Percentiles rank a stretch among this genome's conserved stretches.
Evolutionary conservation across 768 basidiomycete species (phyloP).

Genomic region (Macrocybe gigantea): DNA sequence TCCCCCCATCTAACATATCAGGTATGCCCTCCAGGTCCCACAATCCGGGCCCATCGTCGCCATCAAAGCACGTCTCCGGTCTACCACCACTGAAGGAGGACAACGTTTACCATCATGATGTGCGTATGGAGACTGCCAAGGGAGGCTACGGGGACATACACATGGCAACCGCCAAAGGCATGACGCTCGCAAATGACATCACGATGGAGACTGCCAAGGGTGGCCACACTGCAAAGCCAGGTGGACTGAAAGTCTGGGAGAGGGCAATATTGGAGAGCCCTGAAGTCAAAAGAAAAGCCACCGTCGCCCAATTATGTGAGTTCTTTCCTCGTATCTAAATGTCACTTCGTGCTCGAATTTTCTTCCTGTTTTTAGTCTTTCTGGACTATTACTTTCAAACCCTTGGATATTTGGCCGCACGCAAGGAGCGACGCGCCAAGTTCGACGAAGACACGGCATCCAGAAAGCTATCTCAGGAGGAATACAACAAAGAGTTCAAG

Average conservation of each 20-base stretch:
- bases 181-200: conserved; percentile 48
- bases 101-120: conserved; percentile 37
- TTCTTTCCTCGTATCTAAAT: conserved; percentile 10
- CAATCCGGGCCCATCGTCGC: conserved; percentile 9
- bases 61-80: conserved; percentile 22
- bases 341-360: conserved; percentile 1
- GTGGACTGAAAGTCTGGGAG: conserved; percentile 75
- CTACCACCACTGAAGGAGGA: conserved; percentile 18
- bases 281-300: conserved; percentile 93
- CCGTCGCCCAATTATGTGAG: conserved; percentile 94
- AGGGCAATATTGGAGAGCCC: conserved; percentile 74
- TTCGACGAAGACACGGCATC: conserved; percentile 80
- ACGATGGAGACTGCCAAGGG: conserved; percentile 63
- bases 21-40: too few species aligned
- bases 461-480: conserved; percentile 50
- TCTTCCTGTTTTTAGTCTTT: conserved; percentile 57
- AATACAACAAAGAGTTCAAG: conserved; percentile 77
- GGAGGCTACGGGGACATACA: conserved; percentile 38
- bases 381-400: conserved; percentile 98
- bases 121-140: conserved; percentile 80
- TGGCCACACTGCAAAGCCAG: conserved; percentile 49
- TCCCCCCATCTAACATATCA: too few species aligned
- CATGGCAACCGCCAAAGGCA: conserved; percentile 74
- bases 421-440: conserved; percentile 76
- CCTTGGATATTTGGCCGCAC: conserved; percentile 80